These are phyloP conservation scores for Periglandula ipomoeae DNA, from an alignment of 2,329 filamentous ascomycete genomes.

Conservation along the genomic window DNA sequence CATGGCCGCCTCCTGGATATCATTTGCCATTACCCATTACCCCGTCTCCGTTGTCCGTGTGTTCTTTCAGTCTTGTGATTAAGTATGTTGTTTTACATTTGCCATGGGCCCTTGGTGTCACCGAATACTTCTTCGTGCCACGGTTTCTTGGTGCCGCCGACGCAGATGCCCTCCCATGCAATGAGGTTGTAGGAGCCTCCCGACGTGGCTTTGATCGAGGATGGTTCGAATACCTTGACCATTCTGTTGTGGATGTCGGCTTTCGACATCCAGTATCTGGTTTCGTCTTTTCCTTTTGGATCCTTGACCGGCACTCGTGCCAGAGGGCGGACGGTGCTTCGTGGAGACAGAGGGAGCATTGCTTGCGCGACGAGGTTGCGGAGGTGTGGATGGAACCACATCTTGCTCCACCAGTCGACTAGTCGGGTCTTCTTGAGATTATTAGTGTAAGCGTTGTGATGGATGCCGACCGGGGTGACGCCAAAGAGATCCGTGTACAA, in stretches of 20 bases:
- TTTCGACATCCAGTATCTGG: conserved; percentile 16
- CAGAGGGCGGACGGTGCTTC: conserved; percentile 12
- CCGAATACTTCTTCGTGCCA: conserved; percentile 27
- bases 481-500: conserved; percentile 29
- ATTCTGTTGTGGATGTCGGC: conserved; percentile 9
- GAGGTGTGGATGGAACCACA: conserved; percentile 26
- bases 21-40: not conserved
- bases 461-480: conserved; percentile 25
- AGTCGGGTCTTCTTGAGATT: conserved; percentile 23
- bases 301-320: conserved; percentile 8
- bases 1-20: not conserved
- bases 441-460: conserved; percentile 27
- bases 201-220: not conserved
- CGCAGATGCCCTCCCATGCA: conserved; percentile 25
- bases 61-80: not conserved
- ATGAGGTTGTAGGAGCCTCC: conserved; percentile 15
- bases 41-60: not conserved
- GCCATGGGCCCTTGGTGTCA: conserved; percentile 22
- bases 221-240: conserved; percentile 17
- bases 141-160: conserved; percentile 15
- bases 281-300: conserved; percentile 8
- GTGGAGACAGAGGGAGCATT: conserved; percentile 9
- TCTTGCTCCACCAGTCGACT: conserved; percentile 25
- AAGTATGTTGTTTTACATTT: conserved; percentile 1
- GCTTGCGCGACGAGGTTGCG: conserved; percentile 20